Percentiles rank a stretch among this genome's conserved stretches.
Conservation (phyloP, 108 stramenopile genomes). For the Schizochytrium sp. region DNA sequence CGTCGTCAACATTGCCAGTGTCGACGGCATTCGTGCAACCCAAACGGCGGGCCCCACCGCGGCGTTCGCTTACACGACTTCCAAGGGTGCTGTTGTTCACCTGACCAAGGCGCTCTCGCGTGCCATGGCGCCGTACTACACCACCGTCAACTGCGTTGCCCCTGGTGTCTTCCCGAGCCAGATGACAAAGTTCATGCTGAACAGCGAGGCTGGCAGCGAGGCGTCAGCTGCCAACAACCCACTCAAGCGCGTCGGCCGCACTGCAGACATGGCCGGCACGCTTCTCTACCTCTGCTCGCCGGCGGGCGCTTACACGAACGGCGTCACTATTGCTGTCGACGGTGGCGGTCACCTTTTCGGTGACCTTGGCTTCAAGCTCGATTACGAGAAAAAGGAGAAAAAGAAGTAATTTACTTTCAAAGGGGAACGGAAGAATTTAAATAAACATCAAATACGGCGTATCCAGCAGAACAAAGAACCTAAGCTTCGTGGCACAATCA, state of each 20-base stretch:
- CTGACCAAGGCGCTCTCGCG: slow-evolving; percentile 74
- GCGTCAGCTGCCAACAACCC: slow-evolving; percentile 55
- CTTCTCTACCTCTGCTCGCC: slow-evolving; percentile 64
- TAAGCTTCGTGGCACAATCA: background rate
- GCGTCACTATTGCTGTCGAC: slow-evolving; percentile 72
- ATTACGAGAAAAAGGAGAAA: background rate
- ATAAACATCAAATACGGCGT: background rate
- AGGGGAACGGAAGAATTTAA: too few relatives aligned
- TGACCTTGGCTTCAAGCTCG: slow-evolving; percentile 6
- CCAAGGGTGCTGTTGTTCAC: slow-evolving; percentile 81
- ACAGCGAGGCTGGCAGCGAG: slow-evolving; percentile 51
- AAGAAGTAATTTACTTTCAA: background rate
- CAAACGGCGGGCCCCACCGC: background rate
- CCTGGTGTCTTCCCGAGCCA: slow-evolving; percentile 74
- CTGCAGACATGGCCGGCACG: slow-evolving; percentile 82
- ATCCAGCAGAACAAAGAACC: background rate
- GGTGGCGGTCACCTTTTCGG: slow-evolving; percentile 51
- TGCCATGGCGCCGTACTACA: slow-evolving; percentile 25
- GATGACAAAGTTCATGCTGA: slow-evolving; percentile 68
- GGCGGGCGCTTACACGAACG: slow-evolving; percentile 76
- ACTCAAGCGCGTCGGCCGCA: slow-evolving; percentile 67
- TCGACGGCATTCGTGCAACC: slow-evolving; percentile 64
- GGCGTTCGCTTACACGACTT: slow-evolving; percentile 73
- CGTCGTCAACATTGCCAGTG: slow-evolving; percentile 80
- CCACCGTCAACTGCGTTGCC: slow-evolving; percentile 80